Evolutionary conservation across 2,329 filamentous ascomycete genomes (phyloP), one percentile per base, ranked within the genome.

Genomic region (Phaeosphaeriaceae sp.): DNA sequence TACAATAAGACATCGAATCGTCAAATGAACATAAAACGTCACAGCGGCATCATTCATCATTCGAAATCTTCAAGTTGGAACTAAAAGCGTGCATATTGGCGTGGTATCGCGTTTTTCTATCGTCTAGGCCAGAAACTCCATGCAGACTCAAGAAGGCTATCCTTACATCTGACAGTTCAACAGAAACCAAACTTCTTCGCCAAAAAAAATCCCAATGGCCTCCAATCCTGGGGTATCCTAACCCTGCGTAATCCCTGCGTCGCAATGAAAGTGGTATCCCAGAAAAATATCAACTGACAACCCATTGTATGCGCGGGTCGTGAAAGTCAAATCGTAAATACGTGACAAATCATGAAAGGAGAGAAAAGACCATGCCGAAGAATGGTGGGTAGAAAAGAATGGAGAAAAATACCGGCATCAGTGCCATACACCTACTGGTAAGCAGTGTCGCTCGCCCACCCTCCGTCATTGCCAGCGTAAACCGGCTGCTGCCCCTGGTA

Each of bases 371-470:
- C 11, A 26, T 26, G 23, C 23, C 11, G n/a, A 26, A 13, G 20
- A 13, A 18, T 33, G 18, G 16, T 17, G 15, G 11, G n/a, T 18
- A 21, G 15, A 26, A 21, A 20, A 4, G 12, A 34, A 42, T n/a
- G 15, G 35, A 35, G 17, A 17, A n/a, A 26, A 16, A 36, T 12
- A n/a, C n/a, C n/a, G n/a, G n/a, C n/a, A n/a, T n/a, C n/a, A n/a
- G n/a, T n/a, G n/a, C n/a, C 12, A 17, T 20, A 30, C 12, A 6
- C 5, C 33, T 47, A 47, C 21, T 23, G 44, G 20, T 41, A 47
- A 11, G 37, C 44, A 29, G 50, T 71, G 53, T 73, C 70, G 53
- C 70, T 72, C 13, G 64, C 64, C 70, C 70, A 73, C 21, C 68
- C 68, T n/a, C 61, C 58, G 40, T 56, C 60, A 36, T 63, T 66